Evolutionary conservation across 1,284 basidiomycete genomes (phyloP).

Genomic region (Ganoderma leucocontextum): DNA sequence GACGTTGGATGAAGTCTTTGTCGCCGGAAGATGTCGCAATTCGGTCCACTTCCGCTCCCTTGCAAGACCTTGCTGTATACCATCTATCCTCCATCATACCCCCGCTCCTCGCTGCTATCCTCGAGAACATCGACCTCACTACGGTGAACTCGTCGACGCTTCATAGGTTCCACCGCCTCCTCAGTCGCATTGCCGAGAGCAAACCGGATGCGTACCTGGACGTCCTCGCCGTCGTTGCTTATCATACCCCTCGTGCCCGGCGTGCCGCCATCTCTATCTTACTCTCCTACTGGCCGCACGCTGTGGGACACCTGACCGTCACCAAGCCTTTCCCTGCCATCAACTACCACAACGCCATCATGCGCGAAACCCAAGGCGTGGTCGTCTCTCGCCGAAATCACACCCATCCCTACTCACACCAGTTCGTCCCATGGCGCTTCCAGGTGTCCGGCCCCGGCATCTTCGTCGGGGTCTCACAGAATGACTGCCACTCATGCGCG

Average conservation of each 20-base stretch:
- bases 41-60: constrained; percentile 64
- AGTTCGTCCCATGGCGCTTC: constrained; percentile 76
- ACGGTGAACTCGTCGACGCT: constrained; percentile 46
- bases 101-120: constrained; percentile 63
- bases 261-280: constrained; percentile 64
- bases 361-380: constrained; percentile 30
- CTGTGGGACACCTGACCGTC: constrained; percentile 70
- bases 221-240: constrained; percentile 73
- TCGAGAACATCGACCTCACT: constrained; percentile 60
- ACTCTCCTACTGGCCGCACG: constrained; percentile 68
- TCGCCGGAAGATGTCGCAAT: constrained; percentile 39
- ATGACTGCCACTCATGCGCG: constrained; percentile 63
- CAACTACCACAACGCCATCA: constrained; percentile 40
- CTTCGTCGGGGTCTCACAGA: constrained; percentile 48
- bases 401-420: constrained; percentile 58
- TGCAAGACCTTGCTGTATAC: constrained; percentile 63
- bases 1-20: constrained; percentile 41
- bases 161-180: constrained; percentile 64
- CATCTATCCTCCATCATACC: constrained; percentile 65
- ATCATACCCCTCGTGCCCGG: constrained; percentile 64
- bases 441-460: constrained; percentile 38
- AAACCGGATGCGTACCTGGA: constrained; percentile 78
- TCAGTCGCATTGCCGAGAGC: constrained; percentile 62
- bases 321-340: constrained; percentile 58
- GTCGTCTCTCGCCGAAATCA: constrained; percentile 29